phyloP scores from a whole-genome alignment of 352 stramenopile species.

The Halophytophthora polymorphica region DNA sequence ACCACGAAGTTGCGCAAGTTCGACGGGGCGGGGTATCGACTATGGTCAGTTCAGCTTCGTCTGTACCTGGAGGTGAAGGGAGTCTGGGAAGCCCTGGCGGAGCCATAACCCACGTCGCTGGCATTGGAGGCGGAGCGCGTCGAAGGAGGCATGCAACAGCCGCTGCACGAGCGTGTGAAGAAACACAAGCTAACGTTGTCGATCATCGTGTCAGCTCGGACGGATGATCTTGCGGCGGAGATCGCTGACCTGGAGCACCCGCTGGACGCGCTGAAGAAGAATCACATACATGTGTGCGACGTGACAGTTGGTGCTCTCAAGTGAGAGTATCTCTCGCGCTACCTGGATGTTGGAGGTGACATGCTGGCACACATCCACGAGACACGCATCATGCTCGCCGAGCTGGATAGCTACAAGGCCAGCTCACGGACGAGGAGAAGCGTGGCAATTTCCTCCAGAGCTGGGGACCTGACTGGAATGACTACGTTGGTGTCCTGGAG shows the following conservation, averaged over 20 bases:
- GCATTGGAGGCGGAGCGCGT: background rate
- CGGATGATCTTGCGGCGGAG: background rate
- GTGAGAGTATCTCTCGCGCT: constrained; percentile 4
- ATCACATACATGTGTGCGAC: constrained; percentile 5
- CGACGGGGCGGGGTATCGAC: constrained; percentile 2
- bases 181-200: constrained; percentile 4
- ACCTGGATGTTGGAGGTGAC: constrained; percentile 1
- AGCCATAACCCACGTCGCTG: background rate
- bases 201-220: constrained; percentile 4
- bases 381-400: constrained; percentile 6
- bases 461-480: constrained; percentile 10
- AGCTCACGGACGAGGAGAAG: constrained; percentile 5
- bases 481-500: constrained; percentile 7
- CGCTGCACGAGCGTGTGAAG: constrained; percentile 2
- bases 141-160: background rate
- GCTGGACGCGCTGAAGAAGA: background rate
- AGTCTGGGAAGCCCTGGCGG: background rate
- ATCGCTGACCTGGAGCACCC: constrained; percentile 1
- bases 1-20: constrained; percentile 9
- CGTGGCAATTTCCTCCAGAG: constrained; percentile 9
- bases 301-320: constrained; percentile 2
- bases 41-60: constrained; percentile 2
- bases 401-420: constrained; percentile 9
- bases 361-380: constrained; percentile 7
- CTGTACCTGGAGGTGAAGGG: constrained; percentile 7